phyloP scores from a whole-genome alignment of 495 filamentous ascomycete genomes.

The Penicillium paxilli region DNA sequence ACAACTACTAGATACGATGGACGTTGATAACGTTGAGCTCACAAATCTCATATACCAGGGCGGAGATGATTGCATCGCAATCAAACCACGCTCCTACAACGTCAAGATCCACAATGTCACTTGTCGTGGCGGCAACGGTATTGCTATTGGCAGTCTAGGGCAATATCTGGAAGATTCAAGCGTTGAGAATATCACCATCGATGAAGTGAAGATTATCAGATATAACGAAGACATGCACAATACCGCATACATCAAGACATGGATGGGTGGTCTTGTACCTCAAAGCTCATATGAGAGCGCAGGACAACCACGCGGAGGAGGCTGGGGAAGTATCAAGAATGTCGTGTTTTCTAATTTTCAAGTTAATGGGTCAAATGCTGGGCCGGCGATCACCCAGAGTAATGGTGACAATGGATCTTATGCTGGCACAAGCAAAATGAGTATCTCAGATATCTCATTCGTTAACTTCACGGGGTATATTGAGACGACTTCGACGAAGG shows the following conservation, averaged over 20 bases:
- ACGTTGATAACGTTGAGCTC: constrained; percentile 49
- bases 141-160: constrained; percentile 57
- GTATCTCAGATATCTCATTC: constrained; percentile 49
- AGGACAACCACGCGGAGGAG: constrained; percentile 47
- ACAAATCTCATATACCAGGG: constrained; percentile 60
- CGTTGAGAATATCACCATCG: constrained; percentile 46
- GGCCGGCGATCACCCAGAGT: constrained; percentile 47
- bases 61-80: constrained; percentile 58
- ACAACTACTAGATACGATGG: constrained; percentile 49
- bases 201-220: constrained; percentile 46
- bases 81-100: constrained; percentile 58
- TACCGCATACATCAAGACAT: constrained; percentile 59
- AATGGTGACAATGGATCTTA: constrained; percentile 54
- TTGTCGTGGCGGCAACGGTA: constrained; percentile 56
- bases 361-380: constrained; percentile 41
- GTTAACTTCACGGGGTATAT: constrained; percentile 56
- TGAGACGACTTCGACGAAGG: constrained; percentile 19
- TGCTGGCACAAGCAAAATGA: constrained; percentile 49
- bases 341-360: constrained; percentile 56
- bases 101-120: constrained; percentile 51
- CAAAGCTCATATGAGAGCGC: constrained; percentile 50
- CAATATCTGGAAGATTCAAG: constrained; percentile 58
- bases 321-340: constrained; percentile 54
- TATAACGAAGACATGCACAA: constrained; percentile 52
- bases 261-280: constrained; percentile 49